Percentiles rank a stretch among this genome's conserved stretches.
These are phyloP conservation scores for Fusarium sororula DNA, from an alignment of 2,329 filamentous ascomycete species.

Conservation along the genomic window DNA sequence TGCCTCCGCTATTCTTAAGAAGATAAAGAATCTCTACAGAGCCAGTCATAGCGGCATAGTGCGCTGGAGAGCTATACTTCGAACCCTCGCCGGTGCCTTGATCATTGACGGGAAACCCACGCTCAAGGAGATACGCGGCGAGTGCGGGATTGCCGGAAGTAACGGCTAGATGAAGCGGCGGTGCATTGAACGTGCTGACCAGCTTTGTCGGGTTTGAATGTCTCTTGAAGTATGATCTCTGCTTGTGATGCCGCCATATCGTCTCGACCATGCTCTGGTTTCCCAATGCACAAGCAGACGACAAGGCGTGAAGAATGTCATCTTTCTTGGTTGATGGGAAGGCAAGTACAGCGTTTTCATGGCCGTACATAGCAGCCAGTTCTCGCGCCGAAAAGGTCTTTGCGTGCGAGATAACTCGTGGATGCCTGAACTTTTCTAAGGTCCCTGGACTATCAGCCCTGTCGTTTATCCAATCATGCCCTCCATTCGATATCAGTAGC, in stretches of 20 bases:
- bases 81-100: neutral
- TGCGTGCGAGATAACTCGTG: neutral
- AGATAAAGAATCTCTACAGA: neutral
- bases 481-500: neutral
- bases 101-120: neutral
- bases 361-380: neutral
- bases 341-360: neutral
- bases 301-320: neutral
- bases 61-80: neutral
- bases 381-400: neutral
- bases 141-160: fast-evolving
- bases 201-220: neutral
- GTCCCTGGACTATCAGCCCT: neutral
- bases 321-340: neutral
- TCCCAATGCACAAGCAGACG: neutral
- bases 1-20: fast-evolving
- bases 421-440: neutral
- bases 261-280: neutral
- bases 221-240: neutral
- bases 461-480: neutral
- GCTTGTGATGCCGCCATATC: neutral
- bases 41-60: neutral
- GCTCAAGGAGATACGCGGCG: neutral
- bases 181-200: neutral
- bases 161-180: neutral